These are phyloP conservation scores for Gaertneriomyces semiglobifer DNA, from an alignment of 192 early-diverging fungal species.

Conservation along the genomic window DNA sequence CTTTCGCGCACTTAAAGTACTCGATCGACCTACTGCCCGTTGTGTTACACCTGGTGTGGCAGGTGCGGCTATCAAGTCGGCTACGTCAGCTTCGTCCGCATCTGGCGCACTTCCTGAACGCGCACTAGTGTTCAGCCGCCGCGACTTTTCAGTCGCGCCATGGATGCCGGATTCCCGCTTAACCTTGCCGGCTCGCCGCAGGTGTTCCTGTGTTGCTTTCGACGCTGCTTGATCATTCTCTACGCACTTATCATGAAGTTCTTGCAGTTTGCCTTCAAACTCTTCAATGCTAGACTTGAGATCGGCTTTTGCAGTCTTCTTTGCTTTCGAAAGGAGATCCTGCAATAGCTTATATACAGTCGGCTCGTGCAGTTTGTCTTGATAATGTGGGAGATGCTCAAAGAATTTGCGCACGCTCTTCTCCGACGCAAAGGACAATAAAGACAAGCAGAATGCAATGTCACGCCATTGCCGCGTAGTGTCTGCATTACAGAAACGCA, in stretches of 20 bases:
- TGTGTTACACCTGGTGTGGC: too few species aligned
- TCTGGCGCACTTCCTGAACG: background rate
- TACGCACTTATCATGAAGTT: slow-evolving; percentile 63
- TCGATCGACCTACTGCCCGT: too few species aligned
- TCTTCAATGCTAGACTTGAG: slow-evolving; percentile 79
- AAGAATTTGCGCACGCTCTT: slow-evolving; percentile 79
- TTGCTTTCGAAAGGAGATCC: slow-evolving; percentile 85
- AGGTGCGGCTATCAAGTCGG: too few species aligned
- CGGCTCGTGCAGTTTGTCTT: slow-evolving; percentile 88
- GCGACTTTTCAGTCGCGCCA: background rate
- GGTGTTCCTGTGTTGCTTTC: slow-evolving; percentile 13
- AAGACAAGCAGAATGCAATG: slow-evolving; percentile 86
- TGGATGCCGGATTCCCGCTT: background rate
- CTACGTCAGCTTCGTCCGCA: background rate
- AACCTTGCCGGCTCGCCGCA: background rate
- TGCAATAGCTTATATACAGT: slow-evolving; percentile 76
- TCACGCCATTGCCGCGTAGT: slow-evolving; percentile 84
- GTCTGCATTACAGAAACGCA: slow-evolving; percentile 81
- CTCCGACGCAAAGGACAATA: slow-evolving; percentile 85
- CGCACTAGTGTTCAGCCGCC: background rate
- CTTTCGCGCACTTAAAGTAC: too few species aligned
- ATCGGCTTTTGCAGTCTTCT: slow-evolving; percentile 69
- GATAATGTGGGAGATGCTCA: slow-evolving; percentile 80
- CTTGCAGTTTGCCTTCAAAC: slow-evolving; percentile 74
- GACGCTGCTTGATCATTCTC: slow-evolving; percentile 55